These are phyloP conservation scores for Cadophora malorum DNA, from an alignment of 2,329 filamentous ascomycete species.

Conservation along the genomic window DNA sequence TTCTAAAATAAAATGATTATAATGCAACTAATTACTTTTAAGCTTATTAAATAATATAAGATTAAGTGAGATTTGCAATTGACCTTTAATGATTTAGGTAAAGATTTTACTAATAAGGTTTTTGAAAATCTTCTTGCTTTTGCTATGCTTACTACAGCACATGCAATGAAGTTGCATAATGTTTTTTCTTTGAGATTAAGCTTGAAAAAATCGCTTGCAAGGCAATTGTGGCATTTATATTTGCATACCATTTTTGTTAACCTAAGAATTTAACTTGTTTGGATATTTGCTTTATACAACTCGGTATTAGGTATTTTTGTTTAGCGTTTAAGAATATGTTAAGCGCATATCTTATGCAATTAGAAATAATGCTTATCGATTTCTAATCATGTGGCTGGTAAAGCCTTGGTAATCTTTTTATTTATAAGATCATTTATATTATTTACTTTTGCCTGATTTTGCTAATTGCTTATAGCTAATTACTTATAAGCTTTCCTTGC, in stretches of 20 bases:
- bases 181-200: constrained; percentile 27
- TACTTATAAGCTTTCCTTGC: constrained; percentile 26
- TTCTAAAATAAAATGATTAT: constrained; percentile 27
- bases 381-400: constrained; percentile 29
- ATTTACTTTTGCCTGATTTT: constrained; percentile 22
- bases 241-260: constrained; percentile 35
- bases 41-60: constrained; percentile 32
- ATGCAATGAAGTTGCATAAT: constrained; percentile 33
- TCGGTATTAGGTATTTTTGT: constrained; percentile 33
- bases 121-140: constrained; percentile 37
- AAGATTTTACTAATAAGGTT: constrained; percentile 33
- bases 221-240: constrained; percentile 33
- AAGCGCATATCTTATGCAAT: constrained; percentile 31
- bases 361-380: constrained; percentile 28
- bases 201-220: constrained; percentile 32
- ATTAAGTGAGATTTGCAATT: constrained; percentile 38
- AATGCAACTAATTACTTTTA: constrained; percentile 32
- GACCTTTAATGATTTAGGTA: constrained; percentile 34
- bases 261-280: constrained; percentile 35
- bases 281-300: constrained; percentile 34
- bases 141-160: constrained; percentile 25
- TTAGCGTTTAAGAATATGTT: constrained; percentile 29
- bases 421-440: constrained; percentile 28
- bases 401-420: constrained; percentile 30
- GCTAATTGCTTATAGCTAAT: constrained; percentile 30